Base-by-base conservation (phyloP, 2,329 filamentous ascomycete species). In the Aspergillus chevalieri region DNA sequence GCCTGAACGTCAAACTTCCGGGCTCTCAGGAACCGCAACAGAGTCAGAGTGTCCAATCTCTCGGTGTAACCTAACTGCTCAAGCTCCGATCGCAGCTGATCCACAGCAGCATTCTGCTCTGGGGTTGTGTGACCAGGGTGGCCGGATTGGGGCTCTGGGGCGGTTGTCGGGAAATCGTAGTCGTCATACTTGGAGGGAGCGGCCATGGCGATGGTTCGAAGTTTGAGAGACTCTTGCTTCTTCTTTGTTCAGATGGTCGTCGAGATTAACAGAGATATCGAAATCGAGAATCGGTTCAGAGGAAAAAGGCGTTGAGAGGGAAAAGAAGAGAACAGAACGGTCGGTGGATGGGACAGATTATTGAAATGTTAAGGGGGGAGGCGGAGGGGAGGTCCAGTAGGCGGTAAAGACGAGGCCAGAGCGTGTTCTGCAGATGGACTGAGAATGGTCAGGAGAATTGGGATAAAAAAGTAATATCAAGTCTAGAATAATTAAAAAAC, bases 161-260 rank as follows among this genome's bases (percentile, higher is more conserved):
- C 83, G 55, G 81, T 85, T 57, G 85, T 89, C 55, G 93, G 93
- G 77, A 82, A 97, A 73, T 96, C 91, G 74, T 93, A 97, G 77
- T 94, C 72, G 76, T 97, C 93, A 78, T 97, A 95, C 76, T 95
- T 96, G 69, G 88, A 80, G 73, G 95, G 85, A 63, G 89, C 73
- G 59, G 62, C 61, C 64, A 65, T 70, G 57, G 44, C 67, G 57
- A 49, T 47, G 51, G 38, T 15, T 41, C 34, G 15, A 8, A 9
- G 3, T 7, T 17, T 36, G 5, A 19, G 42, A 24, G 12, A 22
- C 4, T 15, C 3, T 44, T 28, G 12, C 24, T 28, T 8, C n/a
- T 14, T 26, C 9, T 10, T 28, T 44, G 21, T 26, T 28, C 26
- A 30, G n/a, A 6, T 22, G 38, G 9, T 12, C 5, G 38, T 30